A percentile compares a stretch with the other conserved stretches of the same genome.
Evolutionary conservation across 805 yeast species (phyloP).

Genomic region (Spathaspora sp.): DNA sequence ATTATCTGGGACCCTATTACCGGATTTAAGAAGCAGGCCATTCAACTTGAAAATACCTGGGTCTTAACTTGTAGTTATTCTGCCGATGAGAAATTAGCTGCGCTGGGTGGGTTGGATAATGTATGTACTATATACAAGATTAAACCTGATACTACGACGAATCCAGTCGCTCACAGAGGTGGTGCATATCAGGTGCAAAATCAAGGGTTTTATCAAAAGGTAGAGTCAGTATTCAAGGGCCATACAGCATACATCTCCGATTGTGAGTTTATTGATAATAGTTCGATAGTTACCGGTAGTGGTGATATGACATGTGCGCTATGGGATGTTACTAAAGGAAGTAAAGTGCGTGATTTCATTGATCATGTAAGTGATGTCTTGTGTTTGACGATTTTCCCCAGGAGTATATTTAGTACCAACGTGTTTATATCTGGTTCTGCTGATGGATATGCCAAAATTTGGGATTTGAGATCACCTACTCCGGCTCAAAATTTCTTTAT

Average conservation of each 20-base stretch:
- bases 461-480: constrained; percentile 57
- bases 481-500: constrained; percentile 50
- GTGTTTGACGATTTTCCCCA: constrained; percentile 29
- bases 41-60: constrained; percentile 74
- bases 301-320: constrained; percentile 78
- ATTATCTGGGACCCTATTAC: constrained; percentile 78
- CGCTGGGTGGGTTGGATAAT: constrained; percentile 82
- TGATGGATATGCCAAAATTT: constrained; percentile 62
- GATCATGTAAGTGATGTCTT: constrained; percentile 76
- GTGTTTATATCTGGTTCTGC: constrained; percentile 62
- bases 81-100: constrained; percentile 62
- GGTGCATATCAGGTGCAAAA: constrained; percentile 10
- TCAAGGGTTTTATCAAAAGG: constrained; percentile 17
- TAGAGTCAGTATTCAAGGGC: constrained; percentile 62
- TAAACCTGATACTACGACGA: constrained; percentile 7
- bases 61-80: constrained; percentile 72
- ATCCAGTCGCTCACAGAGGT: constrained; percentile 3
- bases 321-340: constrained; percentile 75
- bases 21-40: constrained; percentile 67
- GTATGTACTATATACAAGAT: constrained; percentile 65
- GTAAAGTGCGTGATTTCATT: constrained; percentile 47
- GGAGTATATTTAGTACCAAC: constrained; percentile 14
- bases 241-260: constrained; percentile 82
- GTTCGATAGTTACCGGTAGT: constrained; percentile 60
- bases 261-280: constrained; percentile 60